phyloP scores from a whole-genome alignment of 1,139 yeast genomes.

The Candida sanyaensis region DNA sequence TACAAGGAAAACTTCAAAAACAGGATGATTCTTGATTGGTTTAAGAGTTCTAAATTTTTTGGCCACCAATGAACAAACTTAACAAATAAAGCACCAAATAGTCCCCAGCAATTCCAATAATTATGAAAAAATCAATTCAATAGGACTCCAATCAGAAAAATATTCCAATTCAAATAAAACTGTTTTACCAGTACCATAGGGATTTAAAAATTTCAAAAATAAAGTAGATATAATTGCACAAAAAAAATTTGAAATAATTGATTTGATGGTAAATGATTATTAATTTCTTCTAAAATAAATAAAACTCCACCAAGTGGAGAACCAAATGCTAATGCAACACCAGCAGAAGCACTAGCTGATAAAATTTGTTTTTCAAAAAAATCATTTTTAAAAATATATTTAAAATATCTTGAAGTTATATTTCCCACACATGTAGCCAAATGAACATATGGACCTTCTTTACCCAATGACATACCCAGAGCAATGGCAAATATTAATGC shows the following conservation, averaged over 20 bases:
- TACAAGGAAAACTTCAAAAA: constrained; percentile 49
- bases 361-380: constrained; percentile 58
- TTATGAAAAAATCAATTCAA: constrained; percentile 51
- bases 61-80: constrained; percentile 56
- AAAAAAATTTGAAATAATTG: constrained; percentile 61
- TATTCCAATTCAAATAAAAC: constrained; percentile 60
- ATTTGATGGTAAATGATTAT: constrained; percentile 58
- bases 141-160: constrained; percentile 54
- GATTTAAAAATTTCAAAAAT: constrained; percentile 57
- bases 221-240: constrained; percentile 62
- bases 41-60: constrained; percentile 35
- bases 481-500: constrained; percentile 62
- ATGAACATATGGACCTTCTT: constrained; percentile 76
- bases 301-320: constrained; percentile 71
- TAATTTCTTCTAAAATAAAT: constrained; percentile 65
- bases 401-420: constrained; percentile 52
- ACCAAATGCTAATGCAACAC: constrained; percentile 72
- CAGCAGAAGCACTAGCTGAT: constrained; percentile 68
- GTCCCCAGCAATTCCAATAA: constrained; percentile 61
- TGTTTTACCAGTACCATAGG: constrained; percentile 65
- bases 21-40: constrained; percentile 41
- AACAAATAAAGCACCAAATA: constrained; percentile 57
- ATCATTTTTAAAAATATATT: constrained; percentile 52
- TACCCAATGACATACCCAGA: constrained; percentile 66
- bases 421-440: constrained; percentile 70